These are phyloP conservation scores for Leucocoprinus leucothites DNA, from an alignment of 768 basidiomycete genomes.

Conservation along the genomic window DNA sequence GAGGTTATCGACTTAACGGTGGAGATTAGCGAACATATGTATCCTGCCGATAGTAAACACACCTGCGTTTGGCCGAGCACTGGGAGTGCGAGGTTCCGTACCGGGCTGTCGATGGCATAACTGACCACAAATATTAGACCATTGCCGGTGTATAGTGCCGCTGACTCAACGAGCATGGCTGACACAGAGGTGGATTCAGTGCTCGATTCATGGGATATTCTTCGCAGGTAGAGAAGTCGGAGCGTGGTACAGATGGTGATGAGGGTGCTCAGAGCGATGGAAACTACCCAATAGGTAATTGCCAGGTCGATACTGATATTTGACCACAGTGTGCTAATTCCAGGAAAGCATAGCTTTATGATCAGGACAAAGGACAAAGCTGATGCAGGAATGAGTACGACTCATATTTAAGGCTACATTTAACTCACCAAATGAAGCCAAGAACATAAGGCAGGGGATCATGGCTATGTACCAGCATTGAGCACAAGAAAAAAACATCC, in stretches of 20 bases:
- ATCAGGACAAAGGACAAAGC: slow-evolving; percentile 11
- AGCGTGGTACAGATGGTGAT: slow-evolving; percentile 31
- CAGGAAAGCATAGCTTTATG: slow-evolving; percentile 4
- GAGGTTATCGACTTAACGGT: slow-evolving; percentile 14
- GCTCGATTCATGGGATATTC: slow-evolving; percentile 21
- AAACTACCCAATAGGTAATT: slow-evolving; percentile 34
- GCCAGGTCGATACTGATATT: slow-evolving; percentile 24
- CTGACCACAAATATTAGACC: slow-evolving; percentile 31
- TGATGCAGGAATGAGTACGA: background rate
- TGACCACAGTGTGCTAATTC: slow-evolving; percentile 15
- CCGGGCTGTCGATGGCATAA: slow-evolving; percentile 24
- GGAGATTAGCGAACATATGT: background rate
- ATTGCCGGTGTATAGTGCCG: slow-evolving; percentile 30
- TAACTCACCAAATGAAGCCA: slow-evolving; percentile 12
- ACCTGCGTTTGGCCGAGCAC: slow-evolving; percentile 19
- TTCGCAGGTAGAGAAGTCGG: slow-evolving; percentile 27
- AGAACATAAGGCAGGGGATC: slow-evolving; percentile 10
- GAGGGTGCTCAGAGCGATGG: slow-evolving; percentile 34
- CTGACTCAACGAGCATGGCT: slow-evolving; percentile 35
- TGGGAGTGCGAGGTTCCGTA: slow-evolving; percentile 27
- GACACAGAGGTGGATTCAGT: slow-evolving; percentile 29
- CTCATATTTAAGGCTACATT: background rate
- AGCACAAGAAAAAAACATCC: slow-evolving; percentile 9
- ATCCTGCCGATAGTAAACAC: no score
- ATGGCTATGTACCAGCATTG: background rate